Evolutionary conservation across 2,329 filamentous ascomycete species (phyloP).

Genomic region (Geosmithia flava): DNA sequence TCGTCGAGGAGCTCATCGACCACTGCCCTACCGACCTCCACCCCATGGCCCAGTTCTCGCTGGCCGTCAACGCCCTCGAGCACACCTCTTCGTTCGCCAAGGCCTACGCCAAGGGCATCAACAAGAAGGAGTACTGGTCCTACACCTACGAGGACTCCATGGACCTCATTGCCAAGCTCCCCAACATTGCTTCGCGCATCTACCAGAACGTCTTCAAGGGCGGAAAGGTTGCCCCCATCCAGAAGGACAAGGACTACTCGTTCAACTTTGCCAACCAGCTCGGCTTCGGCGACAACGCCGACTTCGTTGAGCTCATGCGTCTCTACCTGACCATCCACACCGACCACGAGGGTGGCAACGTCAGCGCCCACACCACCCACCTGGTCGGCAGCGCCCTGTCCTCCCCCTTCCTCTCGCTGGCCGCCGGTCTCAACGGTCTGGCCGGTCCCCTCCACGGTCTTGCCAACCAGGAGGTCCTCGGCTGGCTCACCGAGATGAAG

Average conservation of each 20-base stretch:
- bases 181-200: conserved; percentile 94
- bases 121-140: conserved; percentile 99
- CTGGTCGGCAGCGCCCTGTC: conserved; percentile 92
- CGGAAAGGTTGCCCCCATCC: conserved; percentile 87
- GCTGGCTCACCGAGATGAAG: conserved; percentile 99
- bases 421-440: conserved; percentile 94
- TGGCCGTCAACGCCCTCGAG: conserved; percentile 96
- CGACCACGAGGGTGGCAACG: conserved; percentile 98
- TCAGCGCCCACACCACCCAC: conserved; percentile 97
- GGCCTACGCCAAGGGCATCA: conserved; percentile 97
- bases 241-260: conserved; percentile 99
- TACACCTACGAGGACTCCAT: conserved; percentile 99
- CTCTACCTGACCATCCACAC: conserved; percentile 99
- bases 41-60: conserved; percentile 99
- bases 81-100: conserved; percentile 96
- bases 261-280: conserved; percentile 99
- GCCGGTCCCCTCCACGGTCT: conserved; percentile 97
- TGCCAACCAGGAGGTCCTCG: conserved; percentile 98
- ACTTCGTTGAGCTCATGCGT: conserved; percentile 97
- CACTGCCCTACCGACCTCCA: conserved; percentile 97
- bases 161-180: conserved; percentile 99
- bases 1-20: conserved; percentile 98
- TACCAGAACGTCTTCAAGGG: conserved; percentile 99
- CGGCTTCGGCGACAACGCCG: conserved; percentile 85
- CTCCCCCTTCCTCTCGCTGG: conserved; percentile 93